A percentile compares a stretch with the other conserved stretches of the same genome.
These are phyloP conservation scores for Talaromyces sp. DNA, from an alignment of 2,329 filamentous ascomycete genomes.

Conservation along the genomic window DNA sequence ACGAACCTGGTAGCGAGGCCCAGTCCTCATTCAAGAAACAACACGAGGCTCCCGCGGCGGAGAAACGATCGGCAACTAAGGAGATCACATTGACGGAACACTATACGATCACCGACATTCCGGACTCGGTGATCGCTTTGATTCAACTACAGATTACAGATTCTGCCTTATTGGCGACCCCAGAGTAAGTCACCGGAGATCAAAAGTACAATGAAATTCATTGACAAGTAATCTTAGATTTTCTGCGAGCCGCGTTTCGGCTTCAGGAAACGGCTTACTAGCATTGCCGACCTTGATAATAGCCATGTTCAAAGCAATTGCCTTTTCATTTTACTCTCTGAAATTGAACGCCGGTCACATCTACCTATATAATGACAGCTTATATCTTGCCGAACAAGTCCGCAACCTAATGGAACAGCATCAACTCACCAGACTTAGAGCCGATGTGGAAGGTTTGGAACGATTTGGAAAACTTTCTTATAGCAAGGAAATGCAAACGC, in stretches of 20 bases:
- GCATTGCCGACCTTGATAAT: slow-evolving; percentile 47
- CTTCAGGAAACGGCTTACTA: slow-evolving; percentile 43
- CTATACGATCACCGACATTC: slow-evolving; percentile 85
- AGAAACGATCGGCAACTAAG: slow-evolving; percentile 34
- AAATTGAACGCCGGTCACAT: slow-evolving; percentile 55
- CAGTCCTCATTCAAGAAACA: slow-evolving; percentile 24
- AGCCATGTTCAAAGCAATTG: slow-evolving; percentile 51
- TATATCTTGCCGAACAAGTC: slow-evolving; percentile 56
- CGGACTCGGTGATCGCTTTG: slow-evolving; percentile 63
- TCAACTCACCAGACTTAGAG: slow-evolving; percentile 48
- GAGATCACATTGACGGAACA: slow-evolving; percentile 79
- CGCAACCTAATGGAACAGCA: slow-evolving; percentile 48
- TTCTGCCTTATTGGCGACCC: slow-evolving; percentile 36
- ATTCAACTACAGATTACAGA: slow-evolving; percentile 43
- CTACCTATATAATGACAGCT: slow-evolving; percentile 64
- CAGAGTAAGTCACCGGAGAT: slow-evolving; percentile 30
- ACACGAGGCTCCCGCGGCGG: background rate
- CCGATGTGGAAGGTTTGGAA: slow-evolving; percentile 56
- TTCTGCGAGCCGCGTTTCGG: slow-evolving; percentile 36
- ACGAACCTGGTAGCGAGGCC: slow-evolving; percentile 19
- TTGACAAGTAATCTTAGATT: slow-evolving; percentile 30
- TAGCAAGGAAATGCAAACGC: slow-evolving; percentile 62
- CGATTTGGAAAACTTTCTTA: slow-evolving; percentile 61
- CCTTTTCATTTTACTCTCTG: slow-evolving; percentile 45
- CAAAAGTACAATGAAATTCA: background rate